Conservation (phyloP, 208 protist genomes). For the Leishmania turanica region DNA sequence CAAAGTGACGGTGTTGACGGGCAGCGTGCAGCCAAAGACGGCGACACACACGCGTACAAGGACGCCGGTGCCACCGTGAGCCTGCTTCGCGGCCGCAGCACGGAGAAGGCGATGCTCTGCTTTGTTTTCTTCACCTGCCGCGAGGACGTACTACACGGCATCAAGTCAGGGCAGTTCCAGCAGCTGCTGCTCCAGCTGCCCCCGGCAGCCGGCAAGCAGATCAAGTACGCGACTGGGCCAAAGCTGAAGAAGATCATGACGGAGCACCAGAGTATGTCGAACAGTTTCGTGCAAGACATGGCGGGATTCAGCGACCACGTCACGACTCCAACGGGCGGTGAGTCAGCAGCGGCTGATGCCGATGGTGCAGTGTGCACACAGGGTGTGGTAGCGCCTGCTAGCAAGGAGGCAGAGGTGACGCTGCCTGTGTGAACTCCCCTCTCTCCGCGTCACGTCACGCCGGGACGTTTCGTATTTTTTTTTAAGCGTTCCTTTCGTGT, state of each 20-base stretch:
- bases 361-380: not conserved
- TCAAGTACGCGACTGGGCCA: conserved; percentile 64
- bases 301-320: conserved; percentile 4
- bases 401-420: not conserved
- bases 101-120: conserved; percentile 42
- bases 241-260: conserved; percentile 44
- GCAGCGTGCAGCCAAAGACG: not conserved
- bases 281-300: conserved; percentile 26
- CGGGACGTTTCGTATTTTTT: not conserved
- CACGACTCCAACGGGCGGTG: not conserved
- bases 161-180: conserved; percentile 27
- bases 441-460: not conserved
- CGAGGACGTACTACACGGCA: conserved; percentile 57
- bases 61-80: not conserved
- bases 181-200: conserved; percentile 41
- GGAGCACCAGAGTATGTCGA: conserved; percentile 32
- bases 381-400: not conserved
- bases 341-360: not conserved
- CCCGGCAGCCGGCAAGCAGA: conserved; percentile 42
- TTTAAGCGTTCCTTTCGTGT: not conserved
- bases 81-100: too few relatives aligned
- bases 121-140: conserved; percentile 74
- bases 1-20: not conserved
- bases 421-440: not conserved
- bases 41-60: not conserved